Evolutionary conservation across 1,284 basidiomycete species (phyloP).

Genomic region (Pyrrhoderma lamaoense): DNA sequence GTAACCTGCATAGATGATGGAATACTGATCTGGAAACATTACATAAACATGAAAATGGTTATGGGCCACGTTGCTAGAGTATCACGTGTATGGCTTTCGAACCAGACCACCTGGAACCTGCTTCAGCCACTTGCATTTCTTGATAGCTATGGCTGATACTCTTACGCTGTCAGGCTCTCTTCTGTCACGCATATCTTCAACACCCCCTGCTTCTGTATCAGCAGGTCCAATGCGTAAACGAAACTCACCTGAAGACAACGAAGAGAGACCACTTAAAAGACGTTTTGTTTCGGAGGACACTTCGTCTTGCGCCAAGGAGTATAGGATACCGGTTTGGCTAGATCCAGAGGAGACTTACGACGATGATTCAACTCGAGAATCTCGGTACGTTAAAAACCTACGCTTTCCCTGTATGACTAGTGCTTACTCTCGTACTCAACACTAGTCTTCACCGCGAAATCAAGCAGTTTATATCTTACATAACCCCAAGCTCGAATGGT

Average conservation of each 20-base stretch:
- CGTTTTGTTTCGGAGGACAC: conserved; percentile 20
- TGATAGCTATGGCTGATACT: background rate
- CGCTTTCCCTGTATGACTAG: too few relatives aligned
- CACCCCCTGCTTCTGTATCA: too few relatives aligned
- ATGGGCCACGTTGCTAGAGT: too few relatives aligned
- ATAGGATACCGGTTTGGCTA: background rate
- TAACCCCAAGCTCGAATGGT: conserved; percentile 40
- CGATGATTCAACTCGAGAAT: conserved; percentile 1
- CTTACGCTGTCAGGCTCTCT: background rate
- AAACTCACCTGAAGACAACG: background rate
- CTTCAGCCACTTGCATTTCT: too few relatives aligned
- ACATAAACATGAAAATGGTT: too few relatives aligned
- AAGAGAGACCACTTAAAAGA: conserved; percentile 30
- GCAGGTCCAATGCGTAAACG: background rate
- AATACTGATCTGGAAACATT: too few relatives aligned
- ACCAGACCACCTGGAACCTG: too few relatives aligned
- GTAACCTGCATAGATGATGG: too few relatives aligned
- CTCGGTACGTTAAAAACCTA: conserved; percentile 7
- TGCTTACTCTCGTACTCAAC: background rate
- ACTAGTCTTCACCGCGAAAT: conserved; percentile 62
- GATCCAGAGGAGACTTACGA: background rate
- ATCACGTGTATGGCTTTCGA: too few relatives aligned
- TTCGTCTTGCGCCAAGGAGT: background rate
- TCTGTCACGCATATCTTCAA: conserved; percentile 8
- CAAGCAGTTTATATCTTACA: conserved; percentile 48